Conservation (phyloP, 2,329 filamentous ascomycete genomes). For the Tolypocladium amazonense region DNA sequence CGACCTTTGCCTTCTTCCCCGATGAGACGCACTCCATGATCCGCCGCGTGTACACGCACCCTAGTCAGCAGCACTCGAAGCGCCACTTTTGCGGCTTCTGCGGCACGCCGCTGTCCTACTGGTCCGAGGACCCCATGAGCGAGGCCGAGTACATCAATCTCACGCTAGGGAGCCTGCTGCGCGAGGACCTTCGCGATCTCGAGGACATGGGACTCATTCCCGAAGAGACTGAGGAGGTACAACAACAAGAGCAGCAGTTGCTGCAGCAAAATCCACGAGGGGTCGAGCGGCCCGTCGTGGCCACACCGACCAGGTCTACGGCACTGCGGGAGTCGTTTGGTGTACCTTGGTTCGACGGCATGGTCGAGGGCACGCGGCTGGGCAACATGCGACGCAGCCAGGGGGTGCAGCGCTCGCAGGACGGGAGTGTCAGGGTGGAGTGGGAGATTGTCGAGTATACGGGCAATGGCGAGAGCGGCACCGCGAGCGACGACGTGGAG, state of each 20-base stretch:
- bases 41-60: slow-evolving; percentile 54
- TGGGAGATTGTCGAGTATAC: slow-evolving; percentile 79
- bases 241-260: slow-evolving; percentile 1
- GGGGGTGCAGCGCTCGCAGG: slow-evolving; percentile 40
- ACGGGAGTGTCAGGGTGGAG: slow-evolving; percentile 58
- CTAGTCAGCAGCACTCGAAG: slow-evolving; percentile 45
- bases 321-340: slow-evolving; percentile 49
- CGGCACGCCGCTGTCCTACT: slow-evolving; percentile 74
- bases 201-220: slow-evolving; percentile 68
- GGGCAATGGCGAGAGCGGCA: slow-evolving; percentile 21
- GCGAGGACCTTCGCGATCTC: slow-evolving; percentile 60
- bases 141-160: slow-evolving; percentile 74
- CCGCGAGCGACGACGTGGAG: slow-evolving; percentile 21
- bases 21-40: slow-evolving; percentile 65
- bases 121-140: slow-evolving; percentile 60
- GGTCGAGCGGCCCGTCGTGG: slow-evolving; percentile 5
- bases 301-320: slow-evolving; percentile 17
- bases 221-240: slow-evolving; percentile 22
- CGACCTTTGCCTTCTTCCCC: slow-evolving; percentile 63
- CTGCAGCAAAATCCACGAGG: neutral
- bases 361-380: slow-evolving; percentile 66
- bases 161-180: slow-evolving; percentile 65
- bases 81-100: slow-evolving; percentile 88
- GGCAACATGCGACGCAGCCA: slow-evolving; percentile 56
- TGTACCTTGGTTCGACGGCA: slow-evolving; percentile 75